Evolutionary conservation across 768 basidiomycete species (phyloP), one percentile per base, ranked within the genome.

Genomic region (Hypholoma fasciculare): DNA sequence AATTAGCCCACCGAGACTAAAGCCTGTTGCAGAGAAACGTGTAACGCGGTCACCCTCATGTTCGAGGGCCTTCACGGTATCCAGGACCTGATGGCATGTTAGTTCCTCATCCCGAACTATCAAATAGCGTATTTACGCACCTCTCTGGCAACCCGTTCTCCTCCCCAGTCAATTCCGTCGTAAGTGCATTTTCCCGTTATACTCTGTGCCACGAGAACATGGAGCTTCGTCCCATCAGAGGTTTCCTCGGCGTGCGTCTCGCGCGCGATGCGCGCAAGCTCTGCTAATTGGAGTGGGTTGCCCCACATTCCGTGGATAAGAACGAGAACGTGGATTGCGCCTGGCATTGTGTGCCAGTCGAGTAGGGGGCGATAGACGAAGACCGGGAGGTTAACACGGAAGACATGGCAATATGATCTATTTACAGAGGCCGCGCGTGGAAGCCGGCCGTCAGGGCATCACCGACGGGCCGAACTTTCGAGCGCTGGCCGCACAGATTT

Each of bases 161-260:
- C 89, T 58, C 90, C 87, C 84, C 90, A 90, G 67, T 94, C 92
- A 20, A 94, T 83, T 1, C 92, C 91, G 62, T 94, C 92, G 63
- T 92, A 93, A 1, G 90, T 92, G 9, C 79, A 80, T 27, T 85
- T 81, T 30, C 84, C 84, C 16, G 75, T 68, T 68, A 92, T 90
- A 2, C 87, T 82, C 63, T 89, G 74, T 2, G 90, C 82, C 0
- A 84, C 67, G 16, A 92, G 71, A 26, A 90, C 77, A 39, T 84
- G 82, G 5, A 94, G 76, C 56, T 76, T 67, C n/a, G 74, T 69
- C 38, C 74, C 78, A 9, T 74, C 73, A 20, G 74, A 64, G 16
- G 67, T 67, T 1, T 68, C 63, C 4, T 57, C 52, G 0, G 73
- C 38, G 50, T 74, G 65, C 9, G 73, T 81, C 63, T 87, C 82